These are phyloP conservation scores for Mycoemilia scoparia DNA, from an alignment of 192 early-diverging fungal genomes.

Conservation along the genomic window DNA sequence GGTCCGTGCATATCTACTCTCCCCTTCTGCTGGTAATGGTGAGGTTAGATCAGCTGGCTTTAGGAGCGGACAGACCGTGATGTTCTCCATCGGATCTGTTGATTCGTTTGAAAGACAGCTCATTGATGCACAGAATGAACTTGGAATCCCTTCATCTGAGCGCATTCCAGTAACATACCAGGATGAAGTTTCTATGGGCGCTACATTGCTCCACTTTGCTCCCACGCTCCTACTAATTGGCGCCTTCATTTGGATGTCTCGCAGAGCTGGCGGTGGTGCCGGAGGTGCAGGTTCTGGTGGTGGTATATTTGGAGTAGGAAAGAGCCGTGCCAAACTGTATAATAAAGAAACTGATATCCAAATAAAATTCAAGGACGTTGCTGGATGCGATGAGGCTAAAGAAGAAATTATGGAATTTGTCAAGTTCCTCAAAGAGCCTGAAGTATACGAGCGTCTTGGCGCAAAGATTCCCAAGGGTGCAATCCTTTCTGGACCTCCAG, in stretches of 20 bases:
- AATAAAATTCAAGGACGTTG: slow-evolving; percentile 98
- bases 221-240: slow-evolving; percentile 86
- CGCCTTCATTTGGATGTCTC: slow-evolving; percentile 69
- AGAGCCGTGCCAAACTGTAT: slow-evolving; percentile 87
- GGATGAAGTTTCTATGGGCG: slow-evolving; percentile 55
- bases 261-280: slow-evolving; percentile 48
- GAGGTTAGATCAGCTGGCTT: no score
- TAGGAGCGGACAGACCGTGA: slow-evolving; percentile 8
- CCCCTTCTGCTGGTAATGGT: neutral
- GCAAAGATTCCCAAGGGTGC: slow-evolving; percentile 99
- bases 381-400: slow-evolving; percentile 98
- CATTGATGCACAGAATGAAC: slow-evolving; percentile 73
- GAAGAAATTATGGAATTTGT: slow-evolving; percentile 99
- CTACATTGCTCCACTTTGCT: slow-evolving; percentile 72
- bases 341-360: slow-evolving; percentile 93
- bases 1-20: slow-evolving; percentile 56
- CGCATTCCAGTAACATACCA: slow-evolving; percentile 84
- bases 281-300: slow-evolving; percentile 40
- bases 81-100: slow-evolving; percentile 84
- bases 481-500: slow-evolving; percentile 80
- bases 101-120: slow-evolving; percentile 89
- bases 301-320: slow-evolving; percentile 93
- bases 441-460: slow-evolving; percentile 74
- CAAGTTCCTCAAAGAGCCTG: slow-evolving; percentile 93
- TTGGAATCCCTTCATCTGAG: slow-evolving; percentile 74